Conservation (phyloP, 345 rosid genomes). For the Pelargonium nanum region DNA sequence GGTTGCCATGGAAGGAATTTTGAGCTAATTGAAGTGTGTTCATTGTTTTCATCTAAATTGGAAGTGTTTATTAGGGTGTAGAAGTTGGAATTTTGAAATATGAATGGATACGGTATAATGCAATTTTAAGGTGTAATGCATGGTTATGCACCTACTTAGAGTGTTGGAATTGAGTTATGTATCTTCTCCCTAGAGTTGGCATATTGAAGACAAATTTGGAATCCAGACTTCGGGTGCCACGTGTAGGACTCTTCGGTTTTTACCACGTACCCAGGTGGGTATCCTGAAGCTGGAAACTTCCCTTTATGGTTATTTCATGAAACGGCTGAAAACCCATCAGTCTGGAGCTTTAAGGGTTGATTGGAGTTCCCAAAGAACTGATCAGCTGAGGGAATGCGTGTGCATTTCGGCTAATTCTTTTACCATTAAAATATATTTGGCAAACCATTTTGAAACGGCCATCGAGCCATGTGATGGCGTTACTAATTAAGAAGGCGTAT, state of each 20-base stretch:
- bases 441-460: not conserved
- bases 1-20: not conserved
- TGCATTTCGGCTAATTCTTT: constrained; percentile 3
- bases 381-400: not conserved
- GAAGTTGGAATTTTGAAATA: not conserved
- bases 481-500: too few relatives aligned
- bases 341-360: constrained; percentile 8
- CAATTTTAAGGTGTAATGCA: not conserved
- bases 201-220: not conserved
- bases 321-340: not conserved
- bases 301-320: not conserved
- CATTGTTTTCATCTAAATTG: not conserved
- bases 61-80: not conserved
- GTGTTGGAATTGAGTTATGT: not conserved
- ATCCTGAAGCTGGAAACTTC: not conserved
- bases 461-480: too few relatives aligned
- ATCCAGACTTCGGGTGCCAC: not conserved
- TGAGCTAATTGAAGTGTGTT: not conserved
- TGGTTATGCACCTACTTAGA: not conserved
- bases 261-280: too few relatives aligned
- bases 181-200: not conserved
- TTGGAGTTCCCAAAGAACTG: not conserved
- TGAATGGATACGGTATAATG: not conserved
- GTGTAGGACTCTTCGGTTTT: not conserved
- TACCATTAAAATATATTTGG: not conserved